Evolutionary conservation across 148 eudicot species (phyloP), one percentile per base, ranked within the genome.

Genomic region (Rhododendron kiyosumense): DNA sequence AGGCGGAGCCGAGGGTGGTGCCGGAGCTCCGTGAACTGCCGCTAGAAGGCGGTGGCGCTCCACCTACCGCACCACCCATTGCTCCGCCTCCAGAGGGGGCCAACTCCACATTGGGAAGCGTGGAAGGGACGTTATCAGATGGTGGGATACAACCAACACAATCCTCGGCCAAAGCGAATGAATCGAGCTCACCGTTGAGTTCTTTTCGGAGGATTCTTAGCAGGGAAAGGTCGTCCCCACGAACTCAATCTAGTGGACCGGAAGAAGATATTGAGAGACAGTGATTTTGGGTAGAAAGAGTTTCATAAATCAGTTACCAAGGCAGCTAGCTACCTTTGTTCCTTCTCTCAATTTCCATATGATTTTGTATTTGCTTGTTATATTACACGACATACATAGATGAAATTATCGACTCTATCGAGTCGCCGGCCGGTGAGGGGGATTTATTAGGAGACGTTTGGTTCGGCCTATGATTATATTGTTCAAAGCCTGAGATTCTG

Each of bases 131-230:
- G 38, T 77, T 90, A 38, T 77, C 91, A 11, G 84, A 83, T 41
- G 87, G 74, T 30, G 79, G 79, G 2, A 67, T 67, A 26, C 74
- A 67, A 67, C 32, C 3, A 67, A 18, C 52, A 28, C 91, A 87
- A 43, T 78, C 85, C 0, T 78, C 84, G 24, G 34, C 78, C 11
- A 92, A 91, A 79, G 63, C n/a, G 59, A 46, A 24, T 51, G 91
- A 79, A 32, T 88, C 93, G 12, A 91, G 80, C 85, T 93, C 89
- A 46, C 87, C 94, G 79, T 85, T 94, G 75, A 88, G 90, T 74
- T 93, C 96, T 1, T 93, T 93, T 46, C 86, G 90, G 65, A 92
- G 87, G 86, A 91, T 93, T 65, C 90, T 94, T 79, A 87, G 88
- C 38, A 71, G 91, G 84, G 93, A 93, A 20, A 80, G 88, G 85